Evolutionary conservation across 2,329 filamentous ascomycete genomes (phyloP), one percentile per base, ranked within the genome.

Genomic region (Helotiales sp.): DNA sequence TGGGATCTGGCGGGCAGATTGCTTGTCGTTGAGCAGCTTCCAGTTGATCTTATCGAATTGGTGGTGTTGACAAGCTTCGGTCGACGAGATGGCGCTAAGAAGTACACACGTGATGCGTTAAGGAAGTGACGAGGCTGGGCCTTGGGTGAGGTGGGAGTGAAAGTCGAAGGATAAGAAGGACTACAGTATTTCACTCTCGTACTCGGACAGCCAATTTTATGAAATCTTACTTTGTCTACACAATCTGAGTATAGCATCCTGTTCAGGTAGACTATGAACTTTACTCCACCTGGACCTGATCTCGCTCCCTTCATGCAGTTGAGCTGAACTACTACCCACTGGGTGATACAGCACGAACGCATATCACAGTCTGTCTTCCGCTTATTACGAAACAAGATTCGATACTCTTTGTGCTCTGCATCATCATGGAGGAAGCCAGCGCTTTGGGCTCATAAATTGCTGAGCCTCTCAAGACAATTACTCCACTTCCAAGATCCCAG

Each of bases 21-120:
- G 54, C 30, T 60, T 60, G 60, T 63, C 55, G 58, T 63, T 51
- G 50, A 55, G 63, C 57, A 63, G 62, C 58, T 62, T 57, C 56
- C 24, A 54, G 31, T 52, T 57, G 57, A 48, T 24, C 36, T 3
- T 48, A 15, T 25, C 7, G 7, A 36, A 36, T 48, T 24, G 44
- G 34, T 36, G 48, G 19, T 40, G 50, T 44, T 53, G 38, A 44
- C 40, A 19, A 48, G 46, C 46, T 48, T 48, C 46, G 19, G 29
- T 31, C n/a, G 13, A 48, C 15, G 46, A 31, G 33, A 50, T 8
- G 19, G 31, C 25, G 44, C 44, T 30, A 40, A 34, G 3, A 5
- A 5, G 31, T 31, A 24, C 22, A 15, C 52, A 40, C 40, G 27
- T 54, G 52, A 54, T 52, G 31, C 47, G 31, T 15, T 15, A 34